phyloP scores from a whole-genome alignment of 176 grass and related monocot species.

The Oryza longistaminata region DNA sequence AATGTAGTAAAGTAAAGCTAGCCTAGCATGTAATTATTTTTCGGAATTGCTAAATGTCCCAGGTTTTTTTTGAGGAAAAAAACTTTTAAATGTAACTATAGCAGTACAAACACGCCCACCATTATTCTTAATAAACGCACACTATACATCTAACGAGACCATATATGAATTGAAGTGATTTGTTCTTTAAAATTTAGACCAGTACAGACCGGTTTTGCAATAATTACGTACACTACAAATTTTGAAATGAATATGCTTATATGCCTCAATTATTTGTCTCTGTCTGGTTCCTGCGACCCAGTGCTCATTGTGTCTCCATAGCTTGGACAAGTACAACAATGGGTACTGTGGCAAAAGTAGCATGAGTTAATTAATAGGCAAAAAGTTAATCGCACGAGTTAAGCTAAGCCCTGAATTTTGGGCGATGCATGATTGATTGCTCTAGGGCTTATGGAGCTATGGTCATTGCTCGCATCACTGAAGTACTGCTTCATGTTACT shows the following conservation, averaged over 20 bases:
- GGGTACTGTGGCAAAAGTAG: conserved; percentile 16
- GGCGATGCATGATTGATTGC: conserved; percentile 2
- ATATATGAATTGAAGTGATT: no score
- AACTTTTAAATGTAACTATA: no score
- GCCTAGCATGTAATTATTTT: no score
- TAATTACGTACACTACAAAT: neutral
- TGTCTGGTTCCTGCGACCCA: neutral
- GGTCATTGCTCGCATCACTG: neutral
- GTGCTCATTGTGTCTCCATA: neutral
- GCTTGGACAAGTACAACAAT: neutral
- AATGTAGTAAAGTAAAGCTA: no score
- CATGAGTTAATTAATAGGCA: neutral
- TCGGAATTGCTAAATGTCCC: no score
- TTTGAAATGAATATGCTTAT: neutral
- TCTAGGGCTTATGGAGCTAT: neutral
- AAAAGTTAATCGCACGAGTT: neutral
- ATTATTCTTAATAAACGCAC: no score
- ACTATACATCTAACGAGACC: no score
- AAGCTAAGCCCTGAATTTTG: conserved; percentile 15
- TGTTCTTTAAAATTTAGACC: neutral
- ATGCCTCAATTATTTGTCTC: neutral
- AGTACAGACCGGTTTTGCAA: neutral
- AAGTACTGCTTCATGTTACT: conserved; percentile 6
- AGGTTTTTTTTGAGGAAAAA: no score
- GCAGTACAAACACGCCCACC: no score